phyloP scores from a whole-genome alignment of 768 basidiomycete species.

The Leccinellum luteum region DNA sequence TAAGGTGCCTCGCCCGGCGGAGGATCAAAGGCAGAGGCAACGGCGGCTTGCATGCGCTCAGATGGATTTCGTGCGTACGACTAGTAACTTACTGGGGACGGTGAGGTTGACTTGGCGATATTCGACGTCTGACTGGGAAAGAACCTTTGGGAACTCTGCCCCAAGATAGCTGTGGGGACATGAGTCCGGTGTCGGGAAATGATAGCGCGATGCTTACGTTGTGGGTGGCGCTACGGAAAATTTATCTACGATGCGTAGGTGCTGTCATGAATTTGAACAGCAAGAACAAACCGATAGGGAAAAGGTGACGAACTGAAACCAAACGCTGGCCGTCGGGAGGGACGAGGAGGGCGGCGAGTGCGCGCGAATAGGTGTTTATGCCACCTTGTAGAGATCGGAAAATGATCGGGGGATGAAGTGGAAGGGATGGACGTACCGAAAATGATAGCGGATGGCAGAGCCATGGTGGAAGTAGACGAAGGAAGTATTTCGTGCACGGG shows the following conservation, averaged over 20 bases:
- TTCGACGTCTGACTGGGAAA: conserved; percentile 69
- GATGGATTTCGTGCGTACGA: conserved; percentile 5
- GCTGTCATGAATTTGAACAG: conserved; percentile 36
- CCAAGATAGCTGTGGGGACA: conserved; percentile 64
- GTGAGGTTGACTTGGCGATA: conserved; percentile 84
- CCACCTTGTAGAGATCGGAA: conserved; percentile 53
- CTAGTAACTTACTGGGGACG: conserved; percentile 51
- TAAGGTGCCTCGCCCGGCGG: conserved; percentile 67
- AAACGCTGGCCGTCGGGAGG: conserved; percentile 65
- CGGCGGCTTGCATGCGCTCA: conserved; percentile 47
- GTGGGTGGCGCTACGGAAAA: conserved; percentile 73
- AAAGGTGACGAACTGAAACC: conserved; percentile 57
- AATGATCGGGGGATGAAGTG: conserved; percentile 4
- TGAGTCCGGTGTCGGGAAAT: conserved; percentile 12
- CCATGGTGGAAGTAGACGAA: conserved; percentile 30
- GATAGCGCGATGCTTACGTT: conserved; percentile 45
- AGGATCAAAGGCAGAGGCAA: conserved; percentile 69
- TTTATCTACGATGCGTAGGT: conserved; percentile 72
- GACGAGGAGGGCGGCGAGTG: conserved; percentile 65
- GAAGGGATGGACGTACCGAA: conserved; percentile 55
- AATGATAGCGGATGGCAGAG: conserved; percentile 68
- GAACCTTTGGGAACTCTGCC: conserved; percentile 64
- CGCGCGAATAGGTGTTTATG: conserved; percentile 74
- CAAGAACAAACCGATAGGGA: conserved; percentile 4
- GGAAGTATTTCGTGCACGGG: background rate